Evolutionary conservation across 202 grass and related monocot genomes (phyloP).

Genomic region (Eragrostis tef): DNA sequence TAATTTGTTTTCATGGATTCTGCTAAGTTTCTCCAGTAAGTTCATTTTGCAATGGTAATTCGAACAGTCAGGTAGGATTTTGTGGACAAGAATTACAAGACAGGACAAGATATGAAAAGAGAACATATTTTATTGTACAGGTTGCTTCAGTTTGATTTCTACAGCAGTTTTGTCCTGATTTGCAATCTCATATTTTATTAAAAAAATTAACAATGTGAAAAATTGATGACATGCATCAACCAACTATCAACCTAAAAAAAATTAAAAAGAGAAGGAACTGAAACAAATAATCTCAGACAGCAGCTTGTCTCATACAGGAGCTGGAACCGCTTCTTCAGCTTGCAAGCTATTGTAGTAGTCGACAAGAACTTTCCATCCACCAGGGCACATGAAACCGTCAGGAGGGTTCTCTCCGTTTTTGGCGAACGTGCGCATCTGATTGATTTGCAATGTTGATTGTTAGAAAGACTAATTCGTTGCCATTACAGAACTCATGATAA

Average conservation of each 20-base stretch:
- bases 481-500: not conserved
- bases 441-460: constrained; percentile 8
- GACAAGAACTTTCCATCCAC: constrained; percentile 89
- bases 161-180: constrained; percentile 2
- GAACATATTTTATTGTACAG: constrained; percentile 29
- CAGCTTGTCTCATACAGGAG: constrained; percentile 51
- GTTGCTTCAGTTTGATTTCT: constrained; percentile 19
- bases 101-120: not conserved
- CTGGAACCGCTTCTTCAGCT: constrained; percentile 54
- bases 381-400: constrained; percentile 92
- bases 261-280: not conserved
- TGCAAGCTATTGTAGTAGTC: constrained; percentile 88
- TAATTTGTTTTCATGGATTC: not conserved
- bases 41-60: not conserved
- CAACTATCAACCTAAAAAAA: constrained; percentile 41
- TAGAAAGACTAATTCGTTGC: constrained; percentile 6
- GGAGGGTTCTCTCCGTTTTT: constrained; percentile 88
- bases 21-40: no score
- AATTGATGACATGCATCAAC: constrained; percentile 18
- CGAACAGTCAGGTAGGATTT: no score
- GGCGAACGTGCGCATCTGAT: constrained; percentile 85
- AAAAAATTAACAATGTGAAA: constrained; percentile 18
- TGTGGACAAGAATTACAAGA: not conserved
- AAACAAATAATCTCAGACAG: constrained; percentile 28
- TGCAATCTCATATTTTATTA: not conserved